These are phyloP conservation scores for Anacardium occidentale DNA, from an alignment of 345 rosid species.

Conservation along the genomic window DNA sequence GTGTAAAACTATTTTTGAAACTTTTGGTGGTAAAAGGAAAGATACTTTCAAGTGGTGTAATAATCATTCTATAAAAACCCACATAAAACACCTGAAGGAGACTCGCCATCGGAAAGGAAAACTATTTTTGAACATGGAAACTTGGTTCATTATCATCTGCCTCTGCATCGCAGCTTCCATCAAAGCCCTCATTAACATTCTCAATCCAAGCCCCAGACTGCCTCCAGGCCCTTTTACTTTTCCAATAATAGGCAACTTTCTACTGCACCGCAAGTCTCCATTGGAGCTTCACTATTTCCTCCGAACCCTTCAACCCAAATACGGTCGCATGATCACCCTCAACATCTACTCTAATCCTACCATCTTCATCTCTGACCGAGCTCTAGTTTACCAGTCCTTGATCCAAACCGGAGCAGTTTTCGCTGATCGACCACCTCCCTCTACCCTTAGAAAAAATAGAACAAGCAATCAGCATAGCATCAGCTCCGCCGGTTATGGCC, in stretches of 20 bases:
- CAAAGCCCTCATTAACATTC: neutral
- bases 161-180: neutral
- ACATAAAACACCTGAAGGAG: too few relatives aligned
- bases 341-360: neutral
- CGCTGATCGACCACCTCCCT: neutral
- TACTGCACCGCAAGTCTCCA: neutral
- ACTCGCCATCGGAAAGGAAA: too few relatives aligned
- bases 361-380: neutral
- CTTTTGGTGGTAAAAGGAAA: too few relatives aligned
- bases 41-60: too few relatives aligned
- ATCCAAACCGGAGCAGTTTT: too few relatives aligned
- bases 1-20: too few relatives aligned
- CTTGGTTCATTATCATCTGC: neutral
- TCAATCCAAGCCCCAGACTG: neutral
- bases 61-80: too few relatives aligned
- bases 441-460: neutral
- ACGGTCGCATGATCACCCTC: slow-evolving; percentile 9
- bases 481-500: neutral
- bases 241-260: slow-evolving; percentile 1
- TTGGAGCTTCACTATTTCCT: neutral
- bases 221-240: neutral
- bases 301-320: neutral
- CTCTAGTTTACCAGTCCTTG: too few relatives aligned
- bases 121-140: too few relatives aligned
- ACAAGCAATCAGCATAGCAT: neutral